Evolutionary conservation across 345 rosid genomes (phyloP).

Genomic region (Sapria himalayana): DNA sequence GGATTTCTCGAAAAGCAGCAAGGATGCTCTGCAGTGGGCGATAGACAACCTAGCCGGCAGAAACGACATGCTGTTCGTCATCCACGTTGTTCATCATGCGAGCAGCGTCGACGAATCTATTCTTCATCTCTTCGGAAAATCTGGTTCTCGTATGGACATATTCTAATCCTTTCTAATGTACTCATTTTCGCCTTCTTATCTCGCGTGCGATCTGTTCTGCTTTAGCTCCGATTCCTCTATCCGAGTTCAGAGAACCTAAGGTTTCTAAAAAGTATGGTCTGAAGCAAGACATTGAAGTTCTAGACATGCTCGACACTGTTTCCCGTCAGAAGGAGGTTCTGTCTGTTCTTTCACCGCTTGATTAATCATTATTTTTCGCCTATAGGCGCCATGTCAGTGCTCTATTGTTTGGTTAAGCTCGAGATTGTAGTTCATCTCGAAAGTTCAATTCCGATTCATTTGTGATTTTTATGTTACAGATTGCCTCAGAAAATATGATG

Average conservation of each 20-base stretch:
- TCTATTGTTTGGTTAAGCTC: too few species aligned
- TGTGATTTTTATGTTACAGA: not conserved
- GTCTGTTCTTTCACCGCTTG: too few species aligned
- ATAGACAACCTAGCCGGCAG: slow-evolving; percentile 50
- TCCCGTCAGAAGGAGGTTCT: slow-evolving; percentile 70
- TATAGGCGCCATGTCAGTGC: too few species aligned
- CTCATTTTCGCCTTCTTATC: not conserved
- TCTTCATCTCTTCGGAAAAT: slow-evolving; percentile 28
- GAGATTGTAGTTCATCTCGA: too few species aligned
- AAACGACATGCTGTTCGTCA: slow-evolving; percentile 49
- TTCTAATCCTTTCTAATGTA: not conserved
- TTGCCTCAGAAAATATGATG: too few species aligned
- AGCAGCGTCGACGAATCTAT: slow-evolving; percentile 24
- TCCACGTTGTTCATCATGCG: slow-evolving; percentile 50
- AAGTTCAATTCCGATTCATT: too few species aligned
- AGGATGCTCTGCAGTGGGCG: slow-evolving; percentile 75
- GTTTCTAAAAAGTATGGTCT: slow-evolving; percentile 38
- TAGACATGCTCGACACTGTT: slow-evolving; percentile 76
- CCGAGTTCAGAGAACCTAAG: slow-evolving; percentile 72
- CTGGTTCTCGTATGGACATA: slow-evolving; percentile 55
- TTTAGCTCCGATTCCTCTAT: slow-evolving; percentile 67
- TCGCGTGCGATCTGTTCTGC: slow-evolving; percentile 8
- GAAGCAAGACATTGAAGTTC: slow-evolving; percentile 31
- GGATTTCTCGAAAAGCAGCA: slow-evolving; percentile 94
- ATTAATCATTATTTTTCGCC: too few species aligned